These are phyloP conservation scores for Rhododendron vialii DNA, from an alignment of 148 eudicot genomes.

Conservation along the genomic window DNA sequence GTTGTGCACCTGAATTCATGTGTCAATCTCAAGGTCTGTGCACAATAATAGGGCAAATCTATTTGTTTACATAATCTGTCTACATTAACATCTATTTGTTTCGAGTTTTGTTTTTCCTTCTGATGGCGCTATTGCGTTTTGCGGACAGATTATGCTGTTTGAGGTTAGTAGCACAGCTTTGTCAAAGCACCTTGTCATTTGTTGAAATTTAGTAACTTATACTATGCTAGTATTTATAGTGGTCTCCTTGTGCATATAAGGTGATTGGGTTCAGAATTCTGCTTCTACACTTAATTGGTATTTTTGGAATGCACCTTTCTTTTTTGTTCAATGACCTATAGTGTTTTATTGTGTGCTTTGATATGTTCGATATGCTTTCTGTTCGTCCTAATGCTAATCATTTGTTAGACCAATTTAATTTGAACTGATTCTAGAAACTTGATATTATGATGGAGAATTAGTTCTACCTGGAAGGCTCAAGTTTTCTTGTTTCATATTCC, in stretches of 20 bases:
- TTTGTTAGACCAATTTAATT: constrained; percentile 3
- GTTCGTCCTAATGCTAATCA: background rate
- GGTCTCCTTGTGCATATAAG: background rate
- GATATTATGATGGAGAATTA: background rate
- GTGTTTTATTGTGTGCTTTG: background rate
- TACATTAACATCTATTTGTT: background rate
- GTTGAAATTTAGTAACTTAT: constrained; percentile 2
- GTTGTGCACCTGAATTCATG: background rate
- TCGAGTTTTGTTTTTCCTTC: background rate
- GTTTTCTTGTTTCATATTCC: background rate
- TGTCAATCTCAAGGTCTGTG: background rate
- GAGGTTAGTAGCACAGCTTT: background rate
- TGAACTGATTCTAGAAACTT: background rate
- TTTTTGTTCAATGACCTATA: background rate
- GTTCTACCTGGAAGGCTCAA: background rate
- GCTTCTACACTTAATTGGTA: background rate
- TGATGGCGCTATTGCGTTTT: background rate
- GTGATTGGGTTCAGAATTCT: background rate
- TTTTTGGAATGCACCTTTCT: background rate
- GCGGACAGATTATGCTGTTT: background rate
- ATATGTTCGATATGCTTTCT: background rate
- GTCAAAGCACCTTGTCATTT: background rate
- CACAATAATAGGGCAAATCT: background rate
- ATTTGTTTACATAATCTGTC: background rate
- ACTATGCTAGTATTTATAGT: background rate